phyloP scores from a whole-genome alignment of 345 rosid genomes.

The Murraya koenigii region DNA sequence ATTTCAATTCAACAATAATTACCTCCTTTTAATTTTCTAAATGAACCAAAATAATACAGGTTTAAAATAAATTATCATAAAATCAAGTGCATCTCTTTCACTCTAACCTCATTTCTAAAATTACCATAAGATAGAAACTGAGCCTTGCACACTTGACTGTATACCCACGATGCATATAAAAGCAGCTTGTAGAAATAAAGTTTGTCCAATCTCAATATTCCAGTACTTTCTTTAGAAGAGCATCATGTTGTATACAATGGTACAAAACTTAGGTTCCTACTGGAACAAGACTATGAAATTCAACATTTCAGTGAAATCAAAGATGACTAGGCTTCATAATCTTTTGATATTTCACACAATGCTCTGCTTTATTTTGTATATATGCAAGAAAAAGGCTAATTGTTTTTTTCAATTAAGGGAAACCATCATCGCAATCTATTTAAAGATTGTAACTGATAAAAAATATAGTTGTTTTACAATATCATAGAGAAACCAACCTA shows the following conservation, averaged over 20 bases:
- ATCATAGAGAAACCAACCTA: background rate
- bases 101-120: background rate
- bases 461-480: background rate
- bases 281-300: background rate
- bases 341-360: background rate
- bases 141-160: background rate
- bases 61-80: background rate
- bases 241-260: background rate
- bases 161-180: no score
- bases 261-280: background rate
- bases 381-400: background rate
- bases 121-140: background rate
- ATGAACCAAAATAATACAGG: background rate
- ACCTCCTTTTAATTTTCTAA: background rate
- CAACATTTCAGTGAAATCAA: background rate
- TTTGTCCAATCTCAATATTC: background rate
- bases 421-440: background rate
- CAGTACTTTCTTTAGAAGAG: background rate
- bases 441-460: background rate
- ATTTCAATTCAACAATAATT: slow-evolving; percentile 4
- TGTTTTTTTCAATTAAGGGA: background rate
- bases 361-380: background rate
- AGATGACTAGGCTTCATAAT: background rate
- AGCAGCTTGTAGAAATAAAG: background rate
- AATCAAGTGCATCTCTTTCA: background rate